phyloP scores from a whole-genome alignment of 2,329 filamentous ascomycete genomes.

The Ilyonectria sp. region DNA sequence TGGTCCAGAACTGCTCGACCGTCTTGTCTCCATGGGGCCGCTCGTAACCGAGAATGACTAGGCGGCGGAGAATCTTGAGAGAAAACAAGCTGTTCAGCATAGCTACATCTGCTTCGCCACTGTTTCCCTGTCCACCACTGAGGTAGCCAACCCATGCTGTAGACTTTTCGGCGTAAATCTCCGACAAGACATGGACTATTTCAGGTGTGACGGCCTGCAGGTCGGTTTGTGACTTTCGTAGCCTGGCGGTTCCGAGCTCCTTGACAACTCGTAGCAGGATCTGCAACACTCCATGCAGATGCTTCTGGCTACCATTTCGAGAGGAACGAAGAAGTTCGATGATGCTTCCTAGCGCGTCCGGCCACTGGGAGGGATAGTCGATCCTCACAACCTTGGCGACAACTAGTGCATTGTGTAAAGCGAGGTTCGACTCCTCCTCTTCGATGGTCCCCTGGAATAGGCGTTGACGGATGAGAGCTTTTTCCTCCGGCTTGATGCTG shows the following conservation, averaged over 20 bases:
- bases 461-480: slow-evolving; percentile 80
- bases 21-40: slow-evolving; percentile 84
- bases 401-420: slow-evolving; percentile 89
- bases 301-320: slow-evolving; percentile 70
- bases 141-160: slow-evolving; percentile 77
- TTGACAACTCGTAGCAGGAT: slow-evolving; percentile 91
- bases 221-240: slow-evolving; percentile 81
- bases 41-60: slow-evolving; percentile 87
- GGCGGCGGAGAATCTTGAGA: slow-evolving; percentile 84
- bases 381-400: slow-evolving; percentile 90
- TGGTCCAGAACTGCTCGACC: slow-evolving; percentile 84
- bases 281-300: slow-evolving; percentile 80
- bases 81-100: slow-evolving; percentile 85
- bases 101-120: slow-evolving; percentile 71
- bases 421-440: slow-evolving; percentile 82
- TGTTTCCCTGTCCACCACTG: slow-evolving; percentile 69
- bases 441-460: slow-evolving; percentile 83
- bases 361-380: slow-evolving; percentile 92
- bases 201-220: slow-evolving; percentile 87
- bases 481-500: slow-evolving; percentile 82
- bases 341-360: slow-evolving; percentile 72
- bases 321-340: slow-evolving; percentile 73
- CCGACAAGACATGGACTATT: slow-evolving; percentile 83
- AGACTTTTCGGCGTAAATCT: slow-evolving; percentile 84
- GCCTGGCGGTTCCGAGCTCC: slow-evolving; percentile 85